Evolutionary conservation across 495 filamentous ascomycete genomes (phyloP).

Genomic region (Penicillium angulare): DNA sequence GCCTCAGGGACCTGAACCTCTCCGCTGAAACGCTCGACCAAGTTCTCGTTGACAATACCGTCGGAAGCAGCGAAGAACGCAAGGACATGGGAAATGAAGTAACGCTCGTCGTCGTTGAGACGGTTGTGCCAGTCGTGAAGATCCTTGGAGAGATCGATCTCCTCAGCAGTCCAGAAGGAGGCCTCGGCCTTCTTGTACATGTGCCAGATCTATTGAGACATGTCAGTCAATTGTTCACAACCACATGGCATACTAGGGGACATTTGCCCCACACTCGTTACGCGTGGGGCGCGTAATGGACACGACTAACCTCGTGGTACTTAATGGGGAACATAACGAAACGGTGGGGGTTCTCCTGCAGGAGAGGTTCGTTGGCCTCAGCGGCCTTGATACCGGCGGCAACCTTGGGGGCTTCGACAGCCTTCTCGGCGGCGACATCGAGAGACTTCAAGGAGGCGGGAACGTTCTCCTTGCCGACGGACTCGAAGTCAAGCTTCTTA

Average conservation of each 20-base stretch:
- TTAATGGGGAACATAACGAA: slow-evolving; percentile 99
- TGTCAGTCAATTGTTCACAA: slow-evolving; percentile 23
- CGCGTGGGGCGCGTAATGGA: slow-evolving; percentile 60
- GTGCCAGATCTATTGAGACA: slow-evolving; percentile 81
- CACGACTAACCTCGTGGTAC: slow-evolving; percentile 91
- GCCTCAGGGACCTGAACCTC: slow-evolving; percentile 98
- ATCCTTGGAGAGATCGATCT: slow-evolving; percentile 98
- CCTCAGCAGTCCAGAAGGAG: slow-evolving; percentile 99
- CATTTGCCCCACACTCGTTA: slow-evolving; percentile 49
- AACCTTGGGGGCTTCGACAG: slow-evolving; percentile 45
- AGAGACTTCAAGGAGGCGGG: slow-evolving; percentile 52
- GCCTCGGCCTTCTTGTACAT: slow-evolving; percentile 99
- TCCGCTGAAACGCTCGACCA: slow-evolving; percentile 94
- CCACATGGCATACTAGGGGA: slow-evolving; percentile 2
- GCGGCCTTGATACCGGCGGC: slow-evolving; percentile 64
- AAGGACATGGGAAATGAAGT: slow-evolving; percentile 97
- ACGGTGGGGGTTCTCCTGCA: slow-evolving; percentile 92
- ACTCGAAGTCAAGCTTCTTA: slow-evolving; percentile 81
- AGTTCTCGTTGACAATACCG: slow-evolving; percentile 99
- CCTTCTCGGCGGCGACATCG: slow-evolving; percentile 51
- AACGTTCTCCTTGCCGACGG: slow-evolving; percentile 79
- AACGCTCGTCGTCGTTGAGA: slow-evolving; percentile 94
- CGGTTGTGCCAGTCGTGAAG: slow-evolving; percentile 98
- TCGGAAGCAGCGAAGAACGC: slow-evolving; percentile 99
- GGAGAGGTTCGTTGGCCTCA: slow-evolving; percentile 82